Conservation (phyloP, 129 eudicot genomes). For the Smallanthus sonchifolius region DNA sequence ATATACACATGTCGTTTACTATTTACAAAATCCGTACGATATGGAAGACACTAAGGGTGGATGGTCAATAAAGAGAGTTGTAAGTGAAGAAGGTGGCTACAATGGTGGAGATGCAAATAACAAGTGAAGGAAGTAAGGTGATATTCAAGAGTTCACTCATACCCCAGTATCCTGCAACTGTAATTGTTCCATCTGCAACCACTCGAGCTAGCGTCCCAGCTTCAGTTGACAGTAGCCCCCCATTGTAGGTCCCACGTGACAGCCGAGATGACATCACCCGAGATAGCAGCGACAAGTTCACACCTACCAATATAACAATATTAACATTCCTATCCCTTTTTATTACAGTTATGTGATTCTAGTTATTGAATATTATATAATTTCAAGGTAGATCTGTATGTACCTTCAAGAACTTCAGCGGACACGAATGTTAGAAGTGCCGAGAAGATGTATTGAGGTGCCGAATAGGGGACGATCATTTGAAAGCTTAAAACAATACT, state of each 20-base stretch:
- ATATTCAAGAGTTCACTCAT: slow-evolving; percentile 53
- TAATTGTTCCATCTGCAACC: slow-evolving; percentile 68
- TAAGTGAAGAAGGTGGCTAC: slow-evolving; percentile 60
- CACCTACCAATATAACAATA: slow-evolving; percentile 38
- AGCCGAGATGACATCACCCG: slow-evolving; percentile 78
- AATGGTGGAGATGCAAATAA: slow-evolving; percentile 53
- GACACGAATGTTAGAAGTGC: slow-evolving; percentile 60
- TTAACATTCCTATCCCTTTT: not conserved
- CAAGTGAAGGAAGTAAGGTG: slow-evolving; percentile 60
- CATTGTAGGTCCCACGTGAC: slow-evolving; percentile 71
- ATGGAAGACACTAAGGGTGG: not conserved
- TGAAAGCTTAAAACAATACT: slow-evolving; percentile 62
- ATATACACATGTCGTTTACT: slow-evolving; percentile 10
- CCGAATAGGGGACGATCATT: slow-evolving; percentile 39
- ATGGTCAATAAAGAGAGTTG: slow-evolving; percentile 53
- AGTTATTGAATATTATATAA: no score
- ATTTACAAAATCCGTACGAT: not conserved
- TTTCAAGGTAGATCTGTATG: not conserved
- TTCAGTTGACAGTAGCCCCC: slow-evolving; percentile 74
- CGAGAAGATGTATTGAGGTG: slow-evolving; percentile 50
- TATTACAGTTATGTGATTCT: no score
- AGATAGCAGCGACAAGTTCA: slow-evolving; percentile 65
- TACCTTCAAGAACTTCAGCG: slow-evolving; percentile 74
- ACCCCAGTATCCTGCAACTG: slow-evolving; percentile 68
- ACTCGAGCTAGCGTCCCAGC: slow-evolving; percentile 86